These are phyloP conservation scores for Citrus hindsii DNA, from an alignment of 345 rosid genomes.

Conservation along the genomic window DNA sequence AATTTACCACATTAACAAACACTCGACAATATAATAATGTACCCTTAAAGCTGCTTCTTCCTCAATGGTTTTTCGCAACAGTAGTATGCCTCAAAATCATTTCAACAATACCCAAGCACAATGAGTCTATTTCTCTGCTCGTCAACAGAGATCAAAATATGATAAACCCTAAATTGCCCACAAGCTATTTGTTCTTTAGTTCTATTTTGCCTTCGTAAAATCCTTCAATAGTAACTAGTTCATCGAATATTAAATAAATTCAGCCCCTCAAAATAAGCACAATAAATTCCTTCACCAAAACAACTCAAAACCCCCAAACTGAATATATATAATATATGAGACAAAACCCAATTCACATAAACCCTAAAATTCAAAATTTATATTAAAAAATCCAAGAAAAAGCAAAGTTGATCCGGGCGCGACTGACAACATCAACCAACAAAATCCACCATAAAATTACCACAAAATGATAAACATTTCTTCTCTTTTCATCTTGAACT, in stretches of 20 bases:
- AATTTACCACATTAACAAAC: slow-evolving; percentile 6
- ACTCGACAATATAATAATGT: neutral
- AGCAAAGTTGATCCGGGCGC: neutral
- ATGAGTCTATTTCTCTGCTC: neutral
- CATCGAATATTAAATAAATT: neutral
- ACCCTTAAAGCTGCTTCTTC: slow-evolving; percentile 9
- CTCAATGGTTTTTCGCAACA: slow-evolving; percentile 5
- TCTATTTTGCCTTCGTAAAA: neutral
- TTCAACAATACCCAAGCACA: neutral
- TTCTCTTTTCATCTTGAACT: neutral
- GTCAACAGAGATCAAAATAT: neutral
- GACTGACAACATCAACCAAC: neutral
- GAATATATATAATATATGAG: no score
- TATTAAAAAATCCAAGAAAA: neutral
- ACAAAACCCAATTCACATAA: neutral
- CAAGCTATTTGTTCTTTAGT: neutral
- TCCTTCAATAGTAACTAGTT: neutral
- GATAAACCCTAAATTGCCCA: neutral
- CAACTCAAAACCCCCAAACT: neutral
- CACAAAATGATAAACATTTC: neutral
- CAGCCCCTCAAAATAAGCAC: neutral
- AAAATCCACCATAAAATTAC: neutral
- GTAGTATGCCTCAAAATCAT: neutral
- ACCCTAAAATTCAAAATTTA: neutral
- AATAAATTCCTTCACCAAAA: neutral